These are phyloP conservation scores for Thozetella sp. DNA, from an alignment of 495 filamentous ascomycete species.

Conservation along the genomic window DNA sequence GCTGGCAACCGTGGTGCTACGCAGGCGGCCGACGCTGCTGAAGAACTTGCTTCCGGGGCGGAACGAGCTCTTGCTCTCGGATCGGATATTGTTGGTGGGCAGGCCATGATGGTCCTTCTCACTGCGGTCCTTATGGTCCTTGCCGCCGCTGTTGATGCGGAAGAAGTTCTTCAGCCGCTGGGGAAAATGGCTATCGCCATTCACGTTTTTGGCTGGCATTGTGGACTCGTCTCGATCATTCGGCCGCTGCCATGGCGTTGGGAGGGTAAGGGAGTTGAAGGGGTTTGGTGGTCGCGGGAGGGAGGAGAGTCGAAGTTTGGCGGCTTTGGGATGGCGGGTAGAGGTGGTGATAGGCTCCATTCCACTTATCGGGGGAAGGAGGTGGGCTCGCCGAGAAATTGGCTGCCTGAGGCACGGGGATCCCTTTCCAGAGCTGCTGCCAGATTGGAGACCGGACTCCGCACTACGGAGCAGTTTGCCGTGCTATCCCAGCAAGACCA, in stretches of 20 bases:
- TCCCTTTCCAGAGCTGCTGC: not conserved
- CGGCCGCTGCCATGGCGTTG: conserved; percentile 26
- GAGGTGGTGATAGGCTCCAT: conserved; percentile 2
- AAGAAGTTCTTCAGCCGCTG: conserved; percentile 97
- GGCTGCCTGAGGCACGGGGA: conserved; percentile 3
- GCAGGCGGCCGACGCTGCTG: conserved; percentile 70
- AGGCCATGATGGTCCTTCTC: conserved; percentile 34
- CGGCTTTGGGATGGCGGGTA: conserved; percentile 1
- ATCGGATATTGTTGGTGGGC: conserved; percentile 41
- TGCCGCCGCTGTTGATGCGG: conserved; percentile 72
- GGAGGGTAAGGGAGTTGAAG: conserved; percentile 8
- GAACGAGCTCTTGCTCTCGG: conserved; percentile 65
- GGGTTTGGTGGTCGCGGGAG: conserved; percentile 4
- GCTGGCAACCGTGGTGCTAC: conserved; percentile 87
- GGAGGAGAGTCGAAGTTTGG: conserved; percentile 7
- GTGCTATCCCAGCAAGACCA: conserved; percentile 1
- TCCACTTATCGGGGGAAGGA: not conserved
- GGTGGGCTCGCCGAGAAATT: not conserved
- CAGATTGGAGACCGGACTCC: not conserved
- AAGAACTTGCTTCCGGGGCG: conserved; percentile 80
- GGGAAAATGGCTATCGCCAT: conserved; percentile 67
- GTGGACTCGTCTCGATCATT: conserved; percentile 22
- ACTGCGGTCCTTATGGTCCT: conserved; percentile 39
- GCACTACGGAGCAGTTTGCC: too few relatives aligned
- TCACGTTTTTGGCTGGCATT: conserved; percentile 29